Conservation (phyloP, 495 filamentous ascomycete genomes). For the Lichina pygmaea region DNA sequence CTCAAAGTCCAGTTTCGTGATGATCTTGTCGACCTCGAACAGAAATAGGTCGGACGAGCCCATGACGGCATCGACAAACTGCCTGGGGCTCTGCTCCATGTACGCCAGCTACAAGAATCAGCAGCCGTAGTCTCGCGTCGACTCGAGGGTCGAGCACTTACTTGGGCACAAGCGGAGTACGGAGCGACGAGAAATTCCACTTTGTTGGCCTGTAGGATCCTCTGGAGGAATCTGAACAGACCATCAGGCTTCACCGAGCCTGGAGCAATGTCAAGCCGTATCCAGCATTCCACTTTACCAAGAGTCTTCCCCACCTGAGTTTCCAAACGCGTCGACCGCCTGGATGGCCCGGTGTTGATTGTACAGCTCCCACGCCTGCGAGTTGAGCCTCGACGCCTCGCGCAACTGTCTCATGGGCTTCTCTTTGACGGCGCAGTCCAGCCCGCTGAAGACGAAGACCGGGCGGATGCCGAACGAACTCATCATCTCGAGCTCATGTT, state of each 20-base stretch:
- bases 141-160: slow-evolving; percentile 13
- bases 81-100: slow-evolving; percentile 38
- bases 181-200: slow-evolving; percentile 71
- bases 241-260: slow-evolving; percentile 28
- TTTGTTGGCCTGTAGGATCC: slow-evolving; percentile 35
- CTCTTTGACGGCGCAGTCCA: slow-evolving; percentile 47
- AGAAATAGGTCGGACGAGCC: slow-evolving; percentile 71
- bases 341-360: slow-evolving; percentile 48
- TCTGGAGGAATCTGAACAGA: slow-evolving; percentile 48
- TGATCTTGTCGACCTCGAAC: slow-evolving; percentile 63
- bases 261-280: slow-evolving; percentile 4
- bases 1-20: slow-evolving; percentile 51
- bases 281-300: neutral
- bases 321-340: slow-evolving; percentile 60
- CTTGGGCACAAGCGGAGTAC: slow-evolving; percentile 74
- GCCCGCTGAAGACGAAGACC: slow-evolving; percentile 74
- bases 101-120: slow-evolving; percentile 38
- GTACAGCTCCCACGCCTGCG: slow-evolving; percentile 66
- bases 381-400: slow-evolving; percentile 10
- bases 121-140: neutral
- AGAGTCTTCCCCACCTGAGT: slow-evolving; percentile 30
- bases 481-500: slow-evolving; percentile 44
- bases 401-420: slow-evolving; percentile 11
- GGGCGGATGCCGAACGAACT: slow-evolving; percentile 33
- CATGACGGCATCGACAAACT: slow-evolving; percentile 50